phyloP scores from a whole-genome alignment of 2,329 filamentous ascomycete species.

The Aspergillus flavus region DNA sequence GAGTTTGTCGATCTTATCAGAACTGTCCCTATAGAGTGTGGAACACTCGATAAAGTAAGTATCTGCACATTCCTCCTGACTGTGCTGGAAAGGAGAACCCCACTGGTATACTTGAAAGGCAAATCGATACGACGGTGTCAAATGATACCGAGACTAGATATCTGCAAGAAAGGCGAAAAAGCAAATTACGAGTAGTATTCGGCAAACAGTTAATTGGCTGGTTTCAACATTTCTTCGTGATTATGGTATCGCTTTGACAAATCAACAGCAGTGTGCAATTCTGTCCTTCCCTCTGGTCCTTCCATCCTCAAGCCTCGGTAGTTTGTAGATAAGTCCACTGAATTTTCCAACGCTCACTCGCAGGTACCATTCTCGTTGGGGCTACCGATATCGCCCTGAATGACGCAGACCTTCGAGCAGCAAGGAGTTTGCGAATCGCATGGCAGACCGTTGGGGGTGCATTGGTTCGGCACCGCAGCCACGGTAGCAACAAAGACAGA shows the following conservation, averaged over 20 bases:
- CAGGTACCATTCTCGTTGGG: slow-evolving; percentile 1
- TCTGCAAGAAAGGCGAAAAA: background rate
- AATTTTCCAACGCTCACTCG: background rate
- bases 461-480: background rate
- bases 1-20: background rate
- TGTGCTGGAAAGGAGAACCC: background rate
- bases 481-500: background rate
- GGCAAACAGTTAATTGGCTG: background rate
- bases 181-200: background rate
- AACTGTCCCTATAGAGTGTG: background rate
- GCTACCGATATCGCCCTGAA: background rate
- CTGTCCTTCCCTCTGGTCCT: background rate
- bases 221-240: background rate
- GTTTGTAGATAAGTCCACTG: background rate
- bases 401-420: background rate
- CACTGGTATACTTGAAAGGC: background rate
- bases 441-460: background rate
- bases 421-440: background rate
- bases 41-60: background rate
- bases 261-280: background rate
- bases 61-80: background rate
- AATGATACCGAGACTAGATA: background rate
- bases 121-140: background rate
- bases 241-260: background rate
- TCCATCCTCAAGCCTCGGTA: background rate